Evolutionary conservation across 176 grass and related monocot species (phyloP), one percentile per base, ranked within the genome.

Genomic region (Puya raimondii): DNA sequence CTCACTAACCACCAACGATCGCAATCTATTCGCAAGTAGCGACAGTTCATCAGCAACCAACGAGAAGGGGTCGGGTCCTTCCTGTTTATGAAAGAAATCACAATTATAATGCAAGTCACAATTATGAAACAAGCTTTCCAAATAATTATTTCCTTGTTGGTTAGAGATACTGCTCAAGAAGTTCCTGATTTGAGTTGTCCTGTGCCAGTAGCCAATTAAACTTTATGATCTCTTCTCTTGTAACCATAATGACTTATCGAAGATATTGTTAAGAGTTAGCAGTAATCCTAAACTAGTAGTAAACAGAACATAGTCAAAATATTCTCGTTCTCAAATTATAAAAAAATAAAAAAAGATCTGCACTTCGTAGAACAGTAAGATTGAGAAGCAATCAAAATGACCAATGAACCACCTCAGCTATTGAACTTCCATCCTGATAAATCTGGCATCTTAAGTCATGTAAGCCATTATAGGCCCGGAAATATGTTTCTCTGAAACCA

Each of bases 21-120:
- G 84, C 68, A 97, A 76, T 47, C 85, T 92, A 72, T 86, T 87
- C 68, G 86, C 89, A 81, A 97, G 70, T 65, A 92, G 73, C 63
- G 86, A 93, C 29, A 93, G 68, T 51, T 97, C 94, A 80, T 97
- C 89, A 63, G 86, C 82, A 58, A 97, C 94, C 70, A 97, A 72
- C 47, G 83, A 83, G 76, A 97, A 97, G 54, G 94, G 94, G 81
- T 97, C 94, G 29, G 71, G 52, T 12, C 63, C 69, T 69, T 82
- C 89, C 85, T 91, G 79, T 20, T 54, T 73, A 0, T 53, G 75
- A 2, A 59, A 65, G 2, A 13, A n/a, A 63, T 33, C 29, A 13
- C 59, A 48, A 3, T 11, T 42, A 47, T 66, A 1, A 54, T 9
- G 67, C 27, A 71, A 47, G 18, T 27, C 68, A 68, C 67, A 58